Evolutionary conservation across 768 basidiomycete genomes (phyloP).

Genomic region (Sporobolomyces phaffii): DNA sequence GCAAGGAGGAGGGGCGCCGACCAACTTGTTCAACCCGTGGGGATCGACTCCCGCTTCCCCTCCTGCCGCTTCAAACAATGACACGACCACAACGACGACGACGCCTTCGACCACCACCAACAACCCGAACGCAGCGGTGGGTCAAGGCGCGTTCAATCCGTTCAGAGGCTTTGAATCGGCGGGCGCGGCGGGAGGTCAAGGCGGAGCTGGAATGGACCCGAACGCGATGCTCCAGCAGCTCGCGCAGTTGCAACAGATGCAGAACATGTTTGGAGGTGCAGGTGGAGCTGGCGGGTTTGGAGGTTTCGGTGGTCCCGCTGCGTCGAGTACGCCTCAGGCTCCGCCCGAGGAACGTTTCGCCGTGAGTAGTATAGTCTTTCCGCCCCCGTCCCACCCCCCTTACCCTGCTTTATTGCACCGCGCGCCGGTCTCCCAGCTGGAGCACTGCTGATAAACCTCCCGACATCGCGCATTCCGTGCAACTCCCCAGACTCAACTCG

Average conservation of each 20-base stretch:
- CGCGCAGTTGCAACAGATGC: slow-evolving; percentile 24
- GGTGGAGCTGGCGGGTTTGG: slow-evolving; percentile 36
- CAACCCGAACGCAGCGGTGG: slow-evolving; percentile 8
- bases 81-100: too few relatives aligned
- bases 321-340: slow-evolving; percentile 23
- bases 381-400: too few relatives aligned
- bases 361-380: too few relatives aligned
- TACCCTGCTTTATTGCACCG: too few relatives aligned
- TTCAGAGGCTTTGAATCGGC: slow-evolving; percentile 17
- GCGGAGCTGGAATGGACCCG: slow-evolving; percentile 16
- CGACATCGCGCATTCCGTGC: too few relatives aligned
- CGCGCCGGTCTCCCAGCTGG: too few relatives aligned
- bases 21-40: slow-evolving; percentile 32
- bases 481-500: slow-evolving; percentile 51
- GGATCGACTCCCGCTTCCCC: background rate
- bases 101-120: background rate
- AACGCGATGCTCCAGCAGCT: slow-evolving; percentile 11
- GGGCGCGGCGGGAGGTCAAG: slow-evolving; percentile 4
- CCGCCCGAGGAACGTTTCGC: slow-evolving; percentile 90
- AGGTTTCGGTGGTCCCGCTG: slow-evolving; percentile 22
- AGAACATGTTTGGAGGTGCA: slow-evolving; percentile 30
- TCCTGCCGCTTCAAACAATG: background rate
- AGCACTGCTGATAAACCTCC: too few relatives aligned
- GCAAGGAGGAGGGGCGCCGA: background rate
- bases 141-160: slow-evolving; percentile 16